Conservation (phyloP, 1,139 yeast genomes). For the Hyphopichia wangnamkhiaoensis region DNA sequence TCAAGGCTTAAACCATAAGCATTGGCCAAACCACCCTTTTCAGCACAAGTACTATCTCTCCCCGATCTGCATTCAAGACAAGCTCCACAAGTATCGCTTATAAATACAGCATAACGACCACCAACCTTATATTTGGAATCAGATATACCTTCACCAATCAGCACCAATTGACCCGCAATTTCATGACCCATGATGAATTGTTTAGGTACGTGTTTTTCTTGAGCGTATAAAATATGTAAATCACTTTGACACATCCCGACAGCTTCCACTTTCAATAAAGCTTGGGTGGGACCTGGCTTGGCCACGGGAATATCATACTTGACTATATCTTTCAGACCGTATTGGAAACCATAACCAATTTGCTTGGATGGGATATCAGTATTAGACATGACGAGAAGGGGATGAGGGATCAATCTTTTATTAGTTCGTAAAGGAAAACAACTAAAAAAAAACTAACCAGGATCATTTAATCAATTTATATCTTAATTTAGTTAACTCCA, state of each 20-base stretch:
- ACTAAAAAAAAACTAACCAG: too few species aligned
- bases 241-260: conserved; percentile 58
- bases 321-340: conserved; percentile 20
- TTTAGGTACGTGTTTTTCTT: conserved; percentile 19
- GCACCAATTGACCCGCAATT: conserved; percentile 50
- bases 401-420: too few species aligned
- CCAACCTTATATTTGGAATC: conserved; percentile 33
- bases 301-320: conserved; percentile 36
- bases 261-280: conserved; percentile 50
- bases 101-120: conserved; percentile 36
- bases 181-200: conserved; percentile 59
- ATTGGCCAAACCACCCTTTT: conserved; percentile 3
- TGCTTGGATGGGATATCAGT: conserved; percentile 18
- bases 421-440: too few species aligned
- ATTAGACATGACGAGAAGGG: too few species aligned
- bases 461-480: too few species aligned
- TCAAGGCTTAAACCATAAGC: conserved; percentile 47
- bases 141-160: conserved; percentile 37
- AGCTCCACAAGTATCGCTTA: conserved; percentile 43
- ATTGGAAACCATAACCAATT: conserved; percentile 27
- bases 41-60: conserved; percentile 38
- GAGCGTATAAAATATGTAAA: conserved; percentile 41
- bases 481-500: too few species aligned
- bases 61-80: conserved; percentile 48
- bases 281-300: conserved; percentile 34